Conservation (phyloP, 2,329 filamentous ascomycete species). For the Fusarium bulbicola region DNA sequence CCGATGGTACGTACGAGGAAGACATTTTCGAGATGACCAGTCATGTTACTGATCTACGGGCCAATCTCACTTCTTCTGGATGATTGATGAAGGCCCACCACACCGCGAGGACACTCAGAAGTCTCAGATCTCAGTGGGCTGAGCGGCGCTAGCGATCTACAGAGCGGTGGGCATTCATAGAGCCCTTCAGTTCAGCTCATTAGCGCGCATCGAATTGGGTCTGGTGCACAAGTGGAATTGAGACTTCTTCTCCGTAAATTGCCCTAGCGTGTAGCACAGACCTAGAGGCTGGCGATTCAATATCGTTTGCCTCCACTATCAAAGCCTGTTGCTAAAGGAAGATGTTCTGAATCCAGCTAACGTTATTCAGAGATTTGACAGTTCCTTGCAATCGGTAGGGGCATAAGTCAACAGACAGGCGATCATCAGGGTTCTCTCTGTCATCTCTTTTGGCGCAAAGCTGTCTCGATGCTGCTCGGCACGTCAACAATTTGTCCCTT, state of each 20-base stretch:
- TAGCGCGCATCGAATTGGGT: constrained; percentile 34
- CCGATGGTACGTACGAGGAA: constrained; percentile 9
- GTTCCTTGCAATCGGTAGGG: constrained; percentile 21
- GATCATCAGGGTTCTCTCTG: neutral
- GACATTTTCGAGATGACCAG: constrained; percentile 33
- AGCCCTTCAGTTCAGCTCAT: constrained; percentile 41
- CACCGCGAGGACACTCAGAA: constrained; percentile 33
- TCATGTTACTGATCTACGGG: constrained; percentile 42
- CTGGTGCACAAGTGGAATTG: constrained; percentile 23
- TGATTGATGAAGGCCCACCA: constrained; percentile 35
- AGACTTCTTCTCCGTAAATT: constrained; percentile 16
- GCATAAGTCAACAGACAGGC: constrained; percentile 18
- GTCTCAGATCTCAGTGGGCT: constrained; percentile 44
- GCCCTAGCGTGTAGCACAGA: constrained; percentile 17
- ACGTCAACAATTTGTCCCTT: neutral
- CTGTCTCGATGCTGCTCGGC: neutral
- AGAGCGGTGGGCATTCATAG: constrained; percentile 38
- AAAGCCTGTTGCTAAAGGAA: constrained; percentile 16
- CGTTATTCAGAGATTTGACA: neutral
- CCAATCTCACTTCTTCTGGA: constrained; percentile 41
- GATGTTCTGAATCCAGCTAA: constrained; percentile 1
- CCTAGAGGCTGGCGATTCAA: constrained; percentile 18
- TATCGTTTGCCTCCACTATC: constrained; percentile 16
- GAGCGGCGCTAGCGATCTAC: constrained; percentile 42
- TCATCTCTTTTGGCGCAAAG: constrained; percentile 14